phyloP scores from a whole-genome alignment of 805 yeast species.

The Lachancea waltii region DNA sequence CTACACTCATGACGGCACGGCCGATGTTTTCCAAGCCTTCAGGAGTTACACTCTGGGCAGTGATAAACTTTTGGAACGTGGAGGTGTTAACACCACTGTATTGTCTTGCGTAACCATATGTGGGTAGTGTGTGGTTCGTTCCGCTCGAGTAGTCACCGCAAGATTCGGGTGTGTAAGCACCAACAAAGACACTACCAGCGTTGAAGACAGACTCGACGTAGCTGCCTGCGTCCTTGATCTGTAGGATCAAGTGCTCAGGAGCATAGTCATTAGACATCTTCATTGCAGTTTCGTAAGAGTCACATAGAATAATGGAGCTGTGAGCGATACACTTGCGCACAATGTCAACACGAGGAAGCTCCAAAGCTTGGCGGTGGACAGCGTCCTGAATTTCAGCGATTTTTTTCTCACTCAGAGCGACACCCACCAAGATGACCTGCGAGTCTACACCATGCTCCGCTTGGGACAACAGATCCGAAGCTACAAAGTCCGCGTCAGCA shows the following conservation, averaged over 20 bases:
- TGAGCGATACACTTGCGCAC: slow-evolving; percentile 89
- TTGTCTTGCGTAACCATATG: slow-evolving; percentile 96
- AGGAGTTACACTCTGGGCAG: slow-evolving; percentile 84
- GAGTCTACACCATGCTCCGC: slow-evolving; percentile 99
- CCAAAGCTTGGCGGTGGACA: slow-evolving; percentile 73
- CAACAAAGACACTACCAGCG: slow-evolving; percentile 97
- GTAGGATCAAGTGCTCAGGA: slow-evolving; percentile 95
- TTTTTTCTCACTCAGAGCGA: slow-evolving; percentile 55
- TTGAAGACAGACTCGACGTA: slow-evolving; percentile 72
- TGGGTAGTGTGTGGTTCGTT: slow-evolving; percentile 96
- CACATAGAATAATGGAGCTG: slow-evolving; percentile 72
- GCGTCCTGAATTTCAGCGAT: slow-evolving; percentile 71
- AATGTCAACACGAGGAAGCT: slow-evolving; percentile 86
- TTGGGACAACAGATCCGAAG: slow-evolving; percentile 92
- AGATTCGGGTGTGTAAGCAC: slow-evolving; percentile 93
- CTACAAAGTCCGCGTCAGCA: slow-evolving; percentile 94
- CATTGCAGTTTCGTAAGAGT: slow-evolving; percentile 71
- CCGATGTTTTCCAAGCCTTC: slow-evolving; percentile 86
- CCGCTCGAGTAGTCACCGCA: slow-evolving; percentile 98
- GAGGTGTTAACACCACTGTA: slow-evolving; percentile 96
- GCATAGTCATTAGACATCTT: slow-evolving; percentile 86
- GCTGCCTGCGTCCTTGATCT: slow-evolving; percentile 68
- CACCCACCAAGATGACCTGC: slow-evolving; percentile 88
- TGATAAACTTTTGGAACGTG: slow-evolving; percentile 90
- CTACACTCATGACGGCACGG: slow-evolving; percentile 92